Percentiles rank a stretch among this genome's conserved stretches.
These are phyloP conservation scores for Clitocybe nebularis DNA, from an alignment of 1,284 basidiomycete species.

Conservation along the genomic window DNA sequence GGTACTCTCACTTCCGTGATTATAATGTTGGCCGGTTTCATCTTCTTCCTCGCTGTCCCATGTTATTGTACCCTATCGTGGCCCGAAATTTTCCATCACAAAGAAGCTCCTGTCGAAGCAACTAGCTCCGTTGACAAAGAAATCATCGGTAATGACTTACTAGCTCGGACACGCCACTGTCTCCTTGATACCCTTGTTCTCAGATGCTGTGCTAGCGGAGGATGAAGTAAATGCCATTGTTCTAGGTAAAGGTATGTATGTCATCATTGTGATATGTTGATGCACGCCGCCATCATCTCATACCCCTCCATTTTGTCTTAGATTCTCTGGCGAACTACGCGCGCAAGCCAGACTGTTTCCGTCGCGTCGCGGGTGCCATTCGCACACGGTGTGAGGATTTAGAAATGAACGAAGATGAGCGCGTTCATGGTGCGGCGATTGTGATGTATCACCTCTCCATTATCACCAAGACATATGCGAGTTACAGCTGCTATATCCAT, in stretches of 20 bases:
- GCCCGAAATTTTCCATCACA: constrained; percentile 9
- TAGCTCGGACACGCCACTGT: constrained; percentile 2
- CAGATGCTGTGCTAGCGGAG: constrained; percentile 10
- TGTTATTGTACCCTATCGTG: constrained; percentile 2
- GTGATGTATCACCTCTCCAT: constrained; percentile 19
- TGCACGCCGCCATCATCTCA: background rate
- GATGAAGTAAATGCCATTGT: constrained; percentile 14
- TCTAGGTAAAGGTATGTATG: constrained; percentile 11
- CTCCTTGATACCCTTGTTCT: background rate
- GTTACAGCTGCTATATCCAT: constrained; percentile 65
- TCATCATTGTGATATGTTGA: background rate
- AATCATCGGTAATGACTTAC: background rate
- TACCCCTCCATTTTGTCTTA: constrained; percentile 5
- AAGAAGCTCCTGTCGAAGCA: too few species aligned
- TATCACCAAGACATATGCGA: constrained; percentile 7
- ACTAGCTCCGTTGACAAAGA: too few species aligned
- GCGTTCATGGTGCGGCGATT: constrained; percentile 47
- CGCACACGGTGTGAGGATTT: constrained; percentile 49
- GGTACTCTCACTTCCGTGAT: too few species aligned
- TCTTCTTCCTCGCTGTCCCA: background rate
- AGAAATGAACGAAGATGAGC: constrained; percentile 54
- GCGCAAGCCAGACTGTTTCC: constrained; percentile 62
- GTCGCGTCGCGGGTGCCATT: constrained; percentile 43
- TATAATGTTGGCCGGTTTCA: too few species aligned
- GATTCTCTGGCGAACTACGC: constrained; percentile 31